A percentile compares a stretch with the other conserved stretches of the same genome.
phyloP scores from a whole-genome alignment of 352 stramenopile species.

The Globisporangium okanoganense region DNA sequence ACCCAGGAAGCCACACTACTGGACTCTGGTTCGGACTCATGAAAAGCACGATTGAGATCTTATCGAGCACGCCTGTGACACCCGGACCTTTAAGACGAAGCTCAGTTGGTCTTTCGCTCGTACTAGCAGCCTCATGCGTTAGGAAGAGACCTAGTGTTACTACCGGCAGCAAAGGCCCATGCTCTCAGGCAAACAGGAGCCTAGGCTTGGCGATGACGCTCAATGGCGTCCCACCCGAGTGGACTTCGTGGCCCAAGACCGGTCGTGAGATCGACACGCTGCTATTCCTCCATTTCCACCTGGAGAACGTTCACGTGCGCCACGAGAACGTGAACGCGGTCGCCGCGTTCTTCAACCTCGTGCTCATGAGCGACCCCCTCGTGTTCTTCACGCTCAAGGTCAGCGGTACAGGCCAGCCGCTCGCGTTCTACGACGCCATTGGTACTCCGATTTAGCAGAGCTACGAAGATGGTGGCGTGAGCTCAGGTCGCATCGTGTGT shows the following conservation, averaged over 20 bases:
- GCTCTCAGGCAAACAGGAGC: too few relatives aligned
- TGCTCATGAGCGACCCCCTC: conserved; percentile 39
- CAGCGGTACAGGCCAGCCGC: not conserved
- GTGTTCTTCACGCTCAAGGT: conserved; percentile 20
- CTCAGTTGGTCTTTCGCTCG: not conserved
- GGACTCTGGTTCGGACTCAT: not conserved
- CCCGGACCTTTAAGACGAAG: not conserved
- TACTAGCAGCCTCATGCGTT: not conserved
- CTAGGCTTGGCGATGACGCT: not conserved
- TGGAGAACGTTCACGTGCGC: not conserved
- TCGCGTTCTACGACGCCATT: conserved; percentile 1
- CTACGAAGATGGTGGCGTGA: not conserved
- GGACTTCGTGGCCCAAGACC: conserved; percentile 5
- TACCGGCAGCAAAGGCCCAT: too few relatives aligned
- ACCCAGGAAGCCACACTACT: not conserved
- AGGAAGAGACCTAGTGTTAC: not conserved
- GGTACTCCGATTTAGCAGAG: not conserved
- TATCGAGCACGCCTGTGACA: not conserved
- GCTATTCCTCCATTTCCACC: not conserved
- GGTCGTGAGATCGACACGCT: not conserved
- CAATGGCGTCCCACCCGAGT: not conserved
- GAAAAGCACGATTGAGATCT: not conserved
- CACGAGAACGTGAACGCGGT: conserved; percentile 2
- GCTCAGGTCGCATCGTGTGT: not conserved
- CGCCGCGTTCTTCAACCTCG: conserved; percentile 34